Evolutionary conservation across 345 rosid species (phyloP).

Genomic region (Gossypium longicalyx): DNA sequence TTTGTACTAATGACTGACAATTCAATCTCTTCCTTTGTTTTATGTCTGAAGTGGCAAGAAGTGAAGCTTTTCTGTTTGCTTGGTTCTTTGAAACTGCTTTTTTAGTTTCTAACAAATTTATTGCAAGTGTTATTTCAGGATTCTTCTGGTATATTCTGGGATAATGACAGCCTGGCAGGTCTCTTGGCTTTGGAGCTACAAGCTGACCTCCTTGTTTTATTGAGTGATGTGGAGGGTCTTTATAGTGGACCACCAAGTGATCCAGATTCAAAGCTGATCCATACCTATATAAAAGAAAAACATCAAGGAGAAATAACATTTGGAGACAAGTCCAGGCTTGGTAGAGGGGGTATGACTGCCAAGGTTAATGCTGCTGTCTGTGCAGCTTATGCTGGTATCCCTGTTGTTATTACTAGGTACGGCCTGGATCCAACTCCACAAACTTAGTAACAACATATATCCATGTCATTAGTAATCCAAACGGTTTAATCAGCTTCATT

Average conservation of each 20-base stretch:
- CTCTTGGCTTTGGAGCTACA: slow-evolving; percentile 61
- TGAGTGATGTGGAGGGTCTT: slow-evolving; percentile 75
- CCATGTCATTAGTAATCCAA: neutral
- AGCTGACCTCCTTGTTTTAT: slow-evolving; percentile 66
- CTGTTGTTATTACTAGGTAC: slow-evolving; percentile 75
- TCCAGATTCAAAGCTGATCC: slow-evolving; percentile 58
- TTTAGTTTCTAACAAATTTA: neutral
- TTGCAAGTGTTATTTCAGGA: slow-evolving; percentile 40
- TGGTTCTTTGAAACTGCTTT: neutral
- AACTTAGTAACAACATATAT: neutral
- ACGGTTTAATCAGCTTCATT: neutral
- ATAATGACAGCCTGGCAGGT: slow-evolving; percentile 74
- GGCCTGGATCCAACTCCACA: neutral
- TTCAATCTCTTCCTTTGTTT: slow-evolving; percentile 10
- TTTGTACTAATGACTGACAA: neutral
- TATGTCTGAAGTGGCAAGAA: slow-evolving; percentile 9
- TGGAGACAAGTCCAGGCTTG: slow-evolving; percentile 75
- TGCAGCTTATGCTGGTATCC: slow-evolving; percentile 62
- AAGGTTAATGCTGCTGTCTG: slow-evolving; percentile 68
- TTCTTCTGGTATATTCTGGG: slow-evolving; percentile 81
- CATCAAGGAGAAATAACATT: slow-evolving; percentile 64
- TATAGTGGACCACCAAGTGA: slow-evolving; percentile 73
- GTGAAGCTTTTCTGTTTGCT: neutral
- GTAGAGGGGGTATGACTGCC: slow-evolving; percentile 83
- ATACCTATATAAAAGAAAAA: slow-evolving; percentile 51